phyloP scores from a whole-genome alignment of 768 basidiomycete genomes.

The Kondoa subrosea region DNA sequence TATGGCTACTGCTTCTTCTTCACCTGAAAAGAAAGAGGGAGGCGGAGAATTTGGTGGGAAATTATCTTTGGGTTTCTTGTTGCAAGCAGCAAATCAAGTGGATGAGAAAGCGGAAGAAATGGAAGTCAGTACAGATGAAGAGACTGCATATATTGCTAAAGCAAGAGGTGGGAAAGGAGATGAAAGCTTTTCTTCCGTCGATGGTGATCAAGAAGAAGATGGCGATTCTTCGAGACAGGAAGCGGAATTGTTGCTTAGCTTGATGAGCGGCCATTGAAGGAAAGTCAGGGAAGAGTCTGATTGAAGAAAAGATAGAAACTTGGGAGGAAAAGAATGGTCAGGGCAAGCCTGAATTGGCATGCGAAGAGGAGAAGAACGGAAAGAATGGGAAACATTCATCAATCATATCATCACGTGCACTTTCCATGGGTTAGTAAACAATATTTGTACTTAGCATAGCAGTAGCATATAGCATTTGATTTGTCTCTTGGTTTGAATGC shows the following conservation, averaged over 20 bases:
- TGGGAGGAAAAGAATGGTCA: background rate
- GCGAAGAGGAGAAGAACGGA: too few relatives aligned
- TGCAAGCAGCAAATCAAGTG: background rate
- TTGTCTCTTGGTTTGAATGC: too few relatives aligned
- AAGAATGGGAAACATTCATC: too few relatives aligned
- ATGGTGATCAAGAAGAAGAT: background rate
- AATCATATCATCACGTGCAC: too few relatives aligned
- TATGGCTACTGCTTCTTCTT: background rate
- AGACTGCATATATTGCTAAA: background rate
- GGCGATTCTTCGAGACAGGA: background rate
- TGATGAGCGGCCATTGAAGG: background rate
- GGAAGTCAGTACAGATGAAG: constrained; percentile 1
- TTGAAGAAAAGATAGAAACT: background rate
- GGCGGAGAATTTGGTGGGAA: background rate
- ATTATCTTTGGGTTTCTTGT: background rate
- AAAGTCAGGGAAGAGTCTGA: background rate
- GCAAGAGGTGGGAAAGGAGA: background rate
- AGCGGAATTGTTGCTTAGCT: background rate
- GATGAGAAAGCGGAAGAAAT: background rate
- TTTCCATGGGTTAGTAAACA: too few relatives aligned
- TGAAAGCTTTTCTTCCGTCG: constrained; percentile 5
- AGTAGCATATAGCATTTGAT: too few relatives aligned
- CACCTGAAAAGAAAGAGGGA: background rate
- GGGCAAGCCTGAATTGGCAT: too few relatives aligned
- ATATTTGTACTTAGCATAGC: too few relatives aligned